Percentiles rank a stretch among this genome's conserved stretches.
phyloP scores from a whole-genome alignment of 805 yeast genomes.

The Wickerhamomyces chaumierensis region DNA sequence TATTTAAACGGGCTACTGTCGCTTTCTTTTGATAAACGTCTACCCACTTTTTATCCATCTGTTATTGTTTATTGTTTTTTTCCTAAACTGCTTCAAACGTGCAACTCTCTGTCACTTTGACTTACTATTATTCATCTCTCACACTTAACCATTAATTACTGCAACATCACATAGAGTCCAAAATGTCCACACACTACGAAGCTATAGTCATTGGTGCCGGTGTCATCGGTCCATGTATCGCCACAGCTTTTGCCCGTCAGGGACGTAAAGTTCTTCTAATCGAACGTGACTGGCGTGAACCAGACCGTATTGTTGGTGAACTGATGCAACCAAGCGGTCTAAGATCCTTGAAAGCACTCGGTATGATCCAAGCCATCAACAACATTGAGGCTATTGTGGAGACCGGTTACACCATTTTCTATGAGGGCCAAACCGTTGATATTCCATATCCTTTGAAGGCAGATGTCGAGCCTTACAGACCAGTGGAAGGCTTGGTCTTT shows the following conservation, averaged over 20 bases:
- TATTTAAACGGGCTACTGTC: too few relatives aligned
- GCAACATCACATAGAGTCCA: background rate
- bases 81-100: too few relatives aligned
- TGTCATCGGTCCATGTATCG: slow-evolving; percentile 88
- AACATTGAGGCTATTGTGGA: slow-evolving; percentile 69
- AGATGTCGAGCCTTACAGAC: slow-evolving; percentile 30
- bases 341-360: slow-evolving; percentile 68
- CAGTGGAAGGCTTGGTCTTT: slow-evolving; percentile 43
- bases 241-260: slow-evolving; percentile 80
- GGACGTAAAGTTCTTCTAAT: slow-evolving; percentile 68
- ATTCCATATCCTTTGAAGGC: slow-evolving; percentile 67
- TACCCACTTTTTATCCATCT: too few relatives aligned
- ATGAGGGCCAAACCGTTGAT: slow-evolving; percentile 40
- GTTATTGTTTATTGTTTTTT: too few relatives aligned
- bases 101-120: too few relatives aligned
- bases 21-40: too few relatives aligned
- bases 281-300: slow-evolving; percentile 86
- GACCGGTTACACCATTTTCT: slow-evolving; percentile 73
- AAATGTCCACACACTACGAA: slow-evolving; percentile 35
- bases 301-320: slow-evolving; percentile 96
- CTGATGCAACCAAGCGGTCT: slow-evolving; percentile 96
- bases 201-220: slow-evolving; percentile 98
- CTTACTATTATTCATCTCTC: background rate
- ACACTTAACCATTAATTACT: background rate
- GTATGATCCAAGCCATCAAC: slow-evolving; percentile 67